Evolutionary conservation across 139 green algal species (phyloP).

Genomic region (Coelastrella sp.): DNA sequence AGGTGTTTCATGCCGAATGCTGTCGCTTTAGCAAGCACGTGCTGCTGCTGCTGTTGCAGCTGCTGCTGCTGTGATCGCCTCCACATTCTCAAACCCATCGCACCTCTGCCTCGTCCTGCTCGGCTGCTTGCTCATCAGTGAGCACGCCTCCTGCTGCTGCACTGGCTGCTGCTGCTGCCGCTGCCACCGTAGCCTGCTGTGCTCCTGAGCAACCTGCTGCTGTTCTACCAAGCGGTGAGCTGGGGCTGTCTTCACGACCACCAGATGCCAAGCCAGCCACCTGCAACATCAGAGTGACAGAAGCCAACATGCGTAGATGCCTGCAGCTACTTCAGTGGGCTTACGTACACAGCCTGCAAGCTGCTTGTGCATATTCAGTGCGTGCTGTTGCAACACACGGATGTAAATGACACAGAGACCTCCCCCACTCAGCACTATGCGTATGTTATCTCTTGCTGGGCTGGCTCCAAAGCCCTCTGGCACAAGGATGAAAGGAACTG

Average conservation of each 20-base stretch:
- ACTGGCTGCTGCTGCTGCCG: conserved; percentile 14
- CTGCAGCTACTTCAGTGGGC: not conserved
- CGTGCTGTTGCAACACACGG: too few species aligned
- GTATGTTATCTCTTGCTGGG: not conserved
- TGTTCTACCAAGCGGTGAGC: not conserved
- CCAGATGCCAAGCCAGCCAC: not conserved
- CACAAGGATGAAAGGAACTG: too few species aligned
- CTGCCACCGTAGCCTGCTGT: conserved; percentile 4
- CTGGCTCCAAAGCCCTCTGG: not conserved
- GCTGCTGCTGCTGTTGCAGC: not conserved
- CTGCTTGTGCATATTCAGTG: too few species aligned
- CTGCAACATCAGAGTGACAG: not conserved
- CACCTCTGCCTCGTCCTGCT: conserved; percentile 24
- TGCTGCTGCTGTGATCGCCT: not conserved
- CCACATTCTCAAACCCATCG: not conserved
- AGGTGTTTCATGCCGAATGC: too few species aligned
- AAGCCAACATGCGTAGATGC: not conserved
- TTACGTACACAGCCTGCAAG: too few species aligned
- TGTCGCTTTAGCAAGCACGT: too few species aligned
- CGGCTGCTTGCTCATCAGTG: conserved; percentile 21
- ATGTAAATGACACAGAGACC: too few species aligned
- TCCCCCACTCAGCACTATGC: too few species aligned
- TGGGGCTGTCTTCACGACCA: conserved; percentile 30
- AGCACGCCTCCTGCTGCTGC: not conserved
- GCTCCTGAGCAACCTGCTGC: not conserved